These are phyloP conservation scores for Colletotrichum sidae DNA, from an alignment of 2,329 filamentous ascomycete species.

Conservation along the genomic window DNA sequence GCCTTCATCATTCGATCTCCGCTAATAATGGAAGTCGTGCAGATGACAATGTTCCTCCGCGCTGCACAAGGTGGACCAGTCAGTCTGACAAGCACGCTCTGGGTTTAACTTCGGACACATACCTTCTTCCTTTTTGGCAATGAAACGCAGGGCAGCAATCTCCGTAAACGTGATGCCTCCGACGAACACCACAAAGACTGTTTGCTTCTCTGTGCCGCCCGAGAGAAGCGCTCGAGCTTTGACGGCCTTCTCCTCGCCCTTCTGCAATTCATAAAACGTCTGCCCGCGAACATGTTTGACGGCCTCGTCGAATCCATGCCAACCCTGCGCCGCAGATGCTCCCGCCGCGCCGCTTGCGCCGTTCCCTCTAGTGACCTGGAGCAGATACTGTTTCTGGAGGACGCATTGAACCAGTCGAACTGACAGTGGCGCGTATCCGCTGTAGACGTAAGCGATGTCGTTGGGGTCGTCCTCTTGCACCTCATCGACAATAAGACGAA, in stretches of 20 bases:
- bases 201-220: conserved; percentile 80
- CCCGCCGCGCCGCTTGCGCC: conserved; percentile 58
- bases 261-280: conserved; percentile 92
- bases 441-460: conserved; percentile 98
- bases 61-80: conserved; percentile 53
- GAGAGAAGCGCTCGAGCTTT: conserved; percentile 87
- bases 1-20: conserved; percentile 90
- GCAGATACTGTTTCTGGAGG: conserved; percentile 88
- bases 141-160: conserved; percentile 91
- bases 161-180: conserved; percentile 98
- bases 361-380: conserved; percentile 75
- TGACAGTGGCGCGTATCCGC: conserved; percentile 93
- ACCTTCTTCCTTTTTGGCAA: conserved; percentile 85
- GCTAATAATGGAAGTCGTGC: conserved; percentile 90
- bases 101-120: conserved; percentile 22
- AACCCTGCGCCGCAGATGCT: conserved; percentile 73
- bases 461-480: conserved; percentile 95
- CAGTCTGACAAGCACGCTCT: neutral
- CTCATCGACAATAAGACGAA: conserved; percentile 93
- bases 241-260: conserved; percentile 91
- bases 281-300: conserved; percentile 88
- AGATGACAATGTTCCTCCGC: conserved; percentile 87
- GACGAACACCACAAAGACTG: conserved; percentile 94
- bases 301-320: conserved; percentile 93
- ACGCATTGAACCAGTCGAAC: conserved; percentile 93